These are phyloP conservation scores for Candida pini DNA, from an alignment of 805 yeast species.

Conservation along the genomic window DNA sequence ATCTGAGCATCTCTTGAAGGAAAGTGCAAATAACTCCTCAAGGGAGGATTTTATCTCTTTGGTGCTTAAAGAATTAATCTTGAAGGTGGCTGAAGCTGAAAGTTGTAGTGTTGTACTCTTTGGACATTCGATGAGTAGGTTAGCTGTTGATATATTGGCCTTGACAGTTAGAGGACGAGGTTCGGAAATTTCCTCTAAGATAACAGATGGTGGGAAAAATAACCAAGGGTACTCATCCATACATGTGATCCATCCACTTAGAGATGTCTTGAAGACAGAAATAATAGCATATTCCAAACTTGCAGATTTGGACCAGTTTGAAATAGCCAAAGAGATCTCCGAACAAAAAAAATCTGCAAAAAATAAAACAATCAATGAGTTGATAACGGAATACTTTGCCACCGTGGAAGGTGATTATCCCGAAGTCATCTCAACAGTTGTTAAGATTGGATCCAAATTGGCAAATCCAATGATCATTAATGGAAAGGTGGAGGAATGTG, in stretches of 20 bases:
- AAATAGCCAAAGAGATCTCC: slow-evolving; percentile 13
- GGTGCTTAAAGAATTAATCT: slow-evolving; percentile 42
- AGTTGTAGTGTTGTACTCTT: slow-evolving; percentile 54
- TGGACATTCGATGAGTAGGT: slow-evolving; percentile 76
- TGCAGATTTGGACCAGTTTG: slow-evolving; percentile 32
- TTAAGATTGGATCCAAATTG: slow-evolving; percentile 79
- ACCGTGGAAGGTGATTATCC: slow-evolving; percentile 75
- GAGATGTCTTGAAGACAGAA: slow-evolving; percentile 72
- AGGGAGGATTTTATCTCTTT: slow-evolving; percentile 54
- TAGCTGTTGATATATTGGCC: slow-evolving; percentile 77
- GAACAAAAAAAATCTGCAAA: slow-evolving; percentile 43
- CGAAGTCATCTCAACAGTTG: slow-evolving; percentile 87
- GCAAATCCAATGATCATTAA: slow-evolving; percentile 35
- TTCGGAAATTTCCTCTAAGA: slow-evolving; percentile 45
- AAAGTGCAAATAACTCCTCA: slow-evolving; percentile 51
- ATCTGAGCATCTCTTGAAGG: slow-evolving; percentile 34
- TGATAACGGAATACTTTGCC: slow-evolving; percentile 66
- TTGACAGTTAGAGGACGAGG: slow-evolving; percentile 87
- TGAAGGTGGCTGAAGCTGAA: slow-evolving; percentile 38
- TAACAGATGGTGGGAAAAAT: slow-evolving; percentile 39
- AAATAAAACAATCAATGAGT: slow-evolving; percentile 76
- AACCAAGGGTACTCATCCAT: slow-evolving; percentile 29
- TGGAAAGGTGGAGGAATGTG: slow-evolving; percentile 34
- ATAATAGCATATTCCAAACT: slow-evolving; percentile 49
- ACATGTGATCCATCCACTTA: slow-evolving; percentile 59